A percentile compares a stretch with the other conserved stretches of the same genome.
These are phyloP conservation scores for Talaromyces funiculosus DNA, from an alignment of 2,329 filamentous ascomycete species.

Conservation along the genomic window DNA sequence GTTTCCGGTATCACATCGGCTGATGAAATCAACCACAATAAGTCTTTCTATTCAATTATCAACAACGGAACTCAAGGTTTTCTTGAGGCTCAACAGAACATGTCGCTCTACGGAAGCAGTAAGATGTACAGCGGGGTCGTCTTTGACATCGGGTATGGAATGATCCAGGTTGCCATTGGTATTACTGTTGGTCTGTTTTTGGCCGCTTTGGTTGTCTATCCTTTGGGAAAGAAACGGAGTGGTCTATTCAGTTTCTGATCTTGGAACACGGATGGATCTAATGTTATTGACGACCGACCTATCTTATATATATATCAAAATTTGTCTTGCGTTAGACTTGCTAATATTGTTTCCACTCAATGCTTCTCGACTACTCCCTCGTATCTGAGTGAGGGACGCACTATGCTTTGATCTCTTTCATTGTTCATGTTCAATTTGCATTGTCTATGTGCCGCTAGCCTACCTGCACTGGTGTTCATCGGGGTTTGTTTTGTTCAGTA, in stretches of 20 bases:
- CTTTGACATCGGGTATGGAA: conserved; percentile 45
- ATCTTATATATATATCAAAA: conserved; percentile 1
- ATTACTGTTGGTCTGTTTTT: conserved; percentile 47
- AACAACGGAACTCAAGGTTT: conserved; percentile 36
- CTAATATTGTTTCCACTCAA: neutral
- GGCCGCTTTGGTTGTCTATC: conserved; percentile 45
- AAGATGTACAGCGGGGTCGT: conserved; percentile 25
- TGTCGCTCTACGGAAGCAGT: conserved; percentile 17
- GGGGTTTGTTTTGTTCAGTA: neutral
- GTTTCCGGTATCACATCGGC: conserved; percentile 55
- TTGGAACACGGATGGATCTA: conserved; percentile 15
- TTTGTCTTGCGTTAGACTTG: neutral
- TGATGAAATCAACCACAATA: conserved; percentile 45
- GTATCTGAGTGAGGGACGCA: neutral
- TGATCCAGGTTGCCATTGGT: conserved; percentile 47
- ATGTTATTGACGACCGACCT: neutral
- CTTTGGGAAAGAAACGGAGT: conserved; percentile 45
- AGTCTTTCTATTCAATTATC: conserved; percentile 37
- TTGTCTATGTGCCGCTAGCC: neutral
- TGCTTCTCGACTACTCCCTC: neutral
- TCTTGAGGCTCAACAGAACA: conserved; percentile 25
- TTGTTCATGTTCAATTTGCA: neutral
- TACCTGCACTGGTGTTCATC: neutral
- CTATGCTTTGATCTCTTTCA: neutral
- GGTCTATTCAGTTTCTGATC: conserved; percentile 43